Conservation (phyloP, 257 asterid species). For the Linderniella brevidens region DNA sequence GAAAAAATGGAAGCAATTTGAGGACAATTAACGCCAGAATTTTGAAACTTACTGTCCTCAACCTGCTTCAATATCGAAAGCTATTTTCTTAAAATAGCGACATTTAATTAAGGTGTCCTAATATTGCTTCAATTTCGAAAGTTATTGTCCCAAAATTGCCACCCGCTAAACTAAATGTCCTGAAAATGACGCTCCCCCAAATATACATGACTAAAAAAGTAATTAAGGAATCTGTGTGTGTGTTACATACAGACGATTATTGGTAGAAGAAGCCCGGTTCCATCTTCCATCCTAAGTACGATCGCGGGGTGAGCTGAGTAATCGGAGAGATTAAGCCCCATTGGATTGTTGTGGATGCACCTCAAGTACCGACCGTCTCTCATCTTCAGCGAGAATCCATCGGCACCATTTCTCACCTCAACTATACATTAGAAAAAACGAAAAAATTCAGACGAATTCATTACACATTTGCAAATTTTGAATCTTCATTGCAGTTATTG, state of each 20-base stretch:
- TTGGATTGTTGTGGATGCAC: conserved; percentile 74
- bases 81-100: too few relatives aligned
- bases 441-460: neutral
- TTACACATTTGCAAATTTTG: neutral
- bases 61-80: too few relatives aligned
- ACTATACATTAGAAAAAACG: conserved; percentile 26
- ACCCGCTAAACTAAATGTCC: too few relatives aligned
- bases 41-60: too few relatives aligned
- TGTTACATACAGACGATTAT: conserved; percentile 88
- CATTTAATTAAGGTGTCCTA: too few relatives aligned
- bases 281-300: conserved; percentile 91
- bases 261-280: conserved; percentile 83
- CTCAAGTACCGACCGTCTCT: conserved; percentile 74
- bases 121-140: too few relatives aligned
- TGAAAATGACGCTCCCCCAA: too few relatives aligned
- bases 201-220: too few relatives aligned
- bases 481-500: too few relatives aligned
- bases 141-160: too few relatives aligned
- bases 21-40: too few relatives aligned
- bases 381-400: conserved; percentile 90
- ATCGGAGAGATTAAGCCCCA: conserved; percentile 57
- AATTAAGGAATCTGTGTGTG: too few relatives aligned
- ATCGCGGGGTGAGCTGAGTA: conserved; percentile 91
- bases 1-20: neutral
- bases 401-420: conserved; percentile 88